phyloP scores from a whole-genome alignment of 2,329 filamentous ascomycete genomes.

The Exophiala calicioides region DNA sequence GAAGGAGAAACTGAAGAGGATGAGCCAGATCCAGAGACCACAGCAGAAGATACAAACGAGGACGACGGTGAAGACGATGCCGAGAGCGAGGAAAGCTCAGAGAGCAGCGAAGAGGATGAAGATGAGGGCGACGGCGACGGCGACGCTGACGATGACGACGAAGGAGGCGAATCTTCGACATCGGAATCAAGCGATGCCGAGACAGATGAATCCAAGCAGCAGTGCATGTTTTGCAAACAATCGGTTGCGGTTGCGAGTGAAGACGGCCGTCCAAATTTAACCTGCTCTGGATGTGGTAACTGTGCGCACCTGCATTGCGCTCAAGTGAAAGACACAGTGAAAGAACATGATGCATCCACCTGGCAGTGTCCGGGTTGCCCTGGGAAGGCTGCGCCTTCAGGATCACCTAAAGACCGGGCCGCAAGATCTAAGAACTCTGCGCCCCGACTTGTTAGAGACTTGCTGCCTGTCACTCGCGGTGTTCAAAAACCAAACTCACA shows the following conservation, averaged over 20 bases:
- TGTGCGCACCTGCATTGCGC: constrained; percentile 92
- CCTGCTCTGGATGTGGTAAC: constrained; percentile 76
- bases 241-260: constrained; percentile 71
- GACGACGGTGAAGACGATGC: constrained; percentile 45
- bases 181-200: constrained; percentile 14
- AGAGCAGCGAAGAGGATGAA: not conserved
- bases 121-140: constrained; percentile 6
- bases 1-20: constrained; percentile 24
- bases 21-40: constrained; percentile 8
- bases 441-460: constrained; percentile 68
- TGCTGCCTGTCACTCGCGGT: constrained; percentile 69
- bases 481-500: constrained; percentile 68
- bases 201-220: constrained; percentile 21
- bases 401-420: constrained; percentile 41
- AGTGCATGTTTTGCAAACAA: constrained; percentile 73
- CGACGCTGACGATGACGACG: constrained; percentile 7
- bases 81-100: constrained; percentile 3
- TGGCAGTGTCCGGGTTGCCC: constrained; percentile 38
- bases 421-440: constrained; percentile 58
- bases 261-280: constrained; percentile 71
- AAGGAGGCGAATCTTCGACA: constrained; percentile 5
- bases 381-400: constrained; percentile 51
- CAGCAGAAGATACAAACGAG: constrained; percentile 39
- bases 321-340: constrained; percentile 66
- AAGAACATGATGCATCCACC: constrained; percentile 38